Evolutionary conservation across 371 early-diverging fungal species (phyloP).

Genomic region (Entomophthora muscae): DNA sequence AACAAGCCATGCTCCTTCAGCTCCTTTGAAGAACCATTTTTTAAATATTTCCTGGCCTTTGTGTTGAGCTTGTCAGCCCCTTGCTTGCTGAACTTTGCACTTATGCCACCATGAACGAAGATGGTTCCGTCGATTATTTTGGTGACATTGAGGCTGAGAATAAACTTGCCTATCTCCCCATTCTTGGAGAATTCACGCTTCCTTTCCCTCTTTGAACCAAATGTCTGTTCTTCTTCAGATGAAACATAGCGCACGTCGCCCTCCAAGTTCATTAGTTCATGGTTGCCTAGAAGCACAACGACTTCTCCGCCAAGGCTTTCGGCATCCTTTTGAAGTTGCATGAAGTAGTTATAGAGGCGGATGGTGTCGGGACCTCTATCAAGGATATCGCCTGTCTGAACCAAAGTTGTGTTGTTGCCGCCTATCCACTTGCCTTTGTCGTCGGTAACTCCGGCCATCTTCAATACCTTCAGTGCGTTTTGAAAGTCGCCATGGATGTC

Average conservation of each 20-base stretch:
- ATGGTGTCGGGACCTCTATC: slow-evolving; percentile 58
- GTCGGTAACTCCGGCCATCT: slow-evolving; percentile 38
- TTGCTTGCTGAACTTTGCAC: slow-evolving; percentile 19
- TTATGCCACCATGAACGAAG: slow-evolving; percentile 55
- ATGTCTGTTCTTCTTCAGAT: slow-evolving; percentile 32
- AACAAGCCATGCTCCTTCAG: slow-evolving; percentile 15
- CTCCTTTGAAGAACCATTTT: slow-evolving; percentile 10
- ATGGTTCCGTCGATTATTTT: slow-evolving; percentile 33
- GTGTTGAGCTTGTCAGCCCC: slow-evolving; percentile 37
- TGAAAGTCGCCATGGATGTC: slow-evolving; percentile 55
- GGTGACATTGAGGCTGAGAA: slow-evolving; percentile 28
- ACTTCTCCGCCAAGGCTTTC: slow-evolving; percentile 31
- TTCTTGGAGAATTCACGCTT: slow-evolving; percentile 27
- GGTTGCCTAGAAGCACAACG: slow-evolving; percentile 33
- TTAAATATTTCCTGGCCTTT: slow-evolving; percentile 13
- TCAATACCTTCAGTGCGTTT: slow-evolving; percentile 30
- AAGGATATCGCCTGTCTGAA: slow-evolving; percentile 40
- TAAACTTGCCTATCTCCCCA: slow-evolving; percentile 44
- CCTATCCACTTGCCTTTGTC: slow-evolving; percentile 38
- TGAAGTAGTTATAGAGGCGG: slow-evolving; percentile 31
- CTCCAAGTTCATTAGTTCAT: slow-evolving; percentile 53
- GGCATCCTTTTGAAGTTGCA: slow-evolving; percentile 35
- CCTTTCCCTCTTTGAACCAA: slow-evolving; percentile 34
- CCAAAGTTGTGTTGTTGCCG: slow-evolving; percentile 8
- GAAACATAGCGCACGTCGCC: slow-evolving; percentile 54